Base-by-base conservation (phyloP, 768 basidiomycete genomes). In the Hypsizygus marmoreus region DNA sequence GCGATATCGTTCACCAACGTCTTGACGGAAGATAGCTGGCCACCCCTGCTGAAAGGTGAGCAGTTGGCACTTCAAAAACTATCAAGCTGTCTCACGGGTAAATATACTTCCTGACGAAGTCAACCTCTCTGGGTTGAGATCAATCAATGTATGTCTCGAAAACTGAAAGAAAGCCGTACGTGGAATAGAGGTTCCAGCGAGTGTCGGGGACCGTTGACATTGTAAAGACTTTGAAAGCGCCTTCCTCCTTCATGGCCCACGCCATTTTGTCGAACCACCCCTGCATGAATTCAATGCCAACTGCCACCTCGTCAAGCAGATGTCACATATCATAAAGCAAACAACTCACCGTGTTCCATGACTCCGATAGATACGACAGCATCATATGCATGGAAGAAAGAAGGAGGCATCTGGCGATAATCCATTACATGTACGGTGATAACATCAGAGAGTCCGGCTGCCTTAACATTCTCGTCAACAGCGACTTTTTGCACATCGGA, bases 381-480 rank as follows among this genome's bases (percentile, higher is more conserved):
- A 50, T 81, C 79, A 50, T 80, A 81, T 4, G 75, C 63, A 39
- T 77, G 74, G 55, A 78, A 72, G 55, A 80, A 86, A 19, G 73
- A 68, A 0, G 66, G 47, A 2, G 79, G 75, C 13, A 81, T 75
- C 32, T 79, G 74, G 26, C 86, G 74, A 58, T 87, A 87, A 53
- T 86, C 85, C 68, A 84, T 70, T 29, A 86, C 61, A 60, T 85
- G 84, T 6, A 86, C 81, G 6, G 75, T 75, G 46, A 86, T 75
- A 24, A 69, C 65, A 30, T 73, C 62, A 28, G 71, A 57, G 10
- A 80, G 58, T 8, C 79, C 80, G 1, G 77, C 78, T 6, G 59
- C 68, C 26, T 60, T 64, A 51, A 86, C 73, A 14, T 82, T 71
- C 44, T 80, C 75, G 45, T 84, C 82, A 3, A 82, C 84, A 29